Base-by-base conservation (phyloP, 164 flowering plant species). In the Stephania japonica region DNA sequence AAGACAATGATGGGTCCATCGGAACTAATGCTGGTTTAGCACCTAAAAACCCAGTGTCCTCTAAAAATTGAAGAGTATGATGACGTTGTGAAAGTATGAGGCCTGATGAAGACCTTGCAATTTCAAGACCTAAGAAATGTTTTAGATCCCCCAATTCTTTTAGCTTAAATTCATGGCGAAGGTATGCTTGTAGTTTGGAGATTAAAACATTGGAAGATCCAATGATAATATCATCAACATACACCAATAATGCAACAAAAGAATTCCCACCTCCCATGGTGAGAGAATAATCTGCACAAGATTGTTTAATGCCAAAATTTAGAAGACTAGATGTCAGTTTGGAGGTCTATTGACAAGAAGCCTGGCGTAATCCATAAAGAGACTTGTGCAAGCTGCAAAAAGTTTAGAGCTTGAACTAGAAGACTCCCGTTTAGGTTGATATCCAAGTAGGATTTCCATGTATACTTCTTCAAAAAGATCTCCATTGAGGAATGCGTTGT, bases 161-260 rank as follows among this genome's bases (percentile, higher is more conserved):
- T 7, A 69, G 25, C 26, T 70, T 56, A 23, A 70, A 70, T 9
- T 42, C n/a, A n/a, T n/a, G n/a, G n/a, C n/a, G n/a, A n/a, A n/a
- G n/a, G n/a, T n/a, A n/a, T n/a, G n/a, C n/a, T 9, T 19, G 43
- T 41, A 21, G 7, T 23, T 21, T 42, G 26, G 10, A 10, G 47
- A 10, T 43, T 10, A 10, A 5, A 5, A 19, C 42, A 11, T 43
- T 24, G n/a, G 7, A 47, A 23, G 24, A 19, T 70, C 75, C n/a
- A 7, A 73, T n/a, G 1, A 73, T 73, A 1, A 73, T 38, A 42
- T 67, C 70, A 73, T 73, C 75, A 27, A 73, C 75, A 73, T 67
- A 73, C 3, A 73, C 70, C 27, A 73, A 18, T 14, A 47, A 66
- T 73, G 42, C 63, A 11, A 41, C 7, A 68, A 68, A 68, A 23